Evolutionary conservation across 2,329 filamentous ascomycete genomes (phyloP).

Genomic region (Dryadomyces quercivorus): DNA sequence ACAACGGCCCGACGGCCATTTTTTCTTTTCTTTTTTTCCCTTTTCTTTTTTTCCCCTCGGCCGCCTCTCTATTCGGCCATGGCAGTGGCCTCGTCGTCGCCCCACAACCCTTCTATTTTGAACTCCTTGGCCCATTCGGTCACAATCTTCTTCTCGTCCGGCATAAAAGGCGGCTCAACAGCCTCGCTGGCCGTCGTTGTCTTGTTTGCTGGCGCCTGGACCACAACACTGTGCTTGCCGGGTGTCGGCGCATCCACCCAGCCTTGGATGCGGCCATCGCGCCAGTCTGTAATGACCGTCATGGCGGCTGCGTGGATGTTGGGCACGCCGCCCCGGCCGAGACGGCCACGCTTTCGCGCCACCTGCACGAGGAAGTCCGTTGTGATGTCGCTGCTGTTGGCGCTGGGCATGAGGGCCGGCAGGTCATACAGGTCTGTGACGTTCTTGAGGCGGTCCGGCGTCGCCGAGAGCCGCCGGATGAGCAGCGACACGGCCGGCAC

Average conservation of each 20-base stretch:
- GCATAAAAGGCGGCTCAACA: slow-evolving; percentile 27
- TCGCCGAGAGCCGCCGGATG: slow-evolving; percentile 65
- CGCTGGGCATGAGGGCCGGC: slow-evolving; percentile 58
- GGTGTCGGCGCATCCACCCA: slow-evolving; percentile 64
- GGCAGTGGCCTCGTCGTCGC: slow-evolving; percentile 41
- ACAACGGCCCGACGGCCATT: not conserved
- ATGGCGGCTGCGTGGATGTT: slow-evolving; percentile 82
- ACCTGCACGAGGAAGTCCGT: slow-evolving; percentile 93
- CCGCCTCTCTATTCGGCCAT: slow-evolving; percentile 34
- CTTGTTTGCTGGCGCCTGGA: too few species aligned
- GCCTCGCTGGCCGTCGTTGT: too few species aligned
- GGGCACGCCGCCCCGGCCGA: slow-evolving; percentile 81
- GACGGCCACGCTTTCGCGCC: slow-evolving; percentile 77
- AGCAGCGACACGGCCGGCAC: slow-evolving; percentile 76
- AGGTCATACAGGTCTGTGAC: slow-evolving; percentile 76
- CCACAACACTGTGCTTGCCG: slow-evolving; percentile 15
- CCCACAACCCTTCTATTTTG: slow-evolving; percentile 87
- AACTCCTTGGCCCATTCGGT: slow-evolving; percentile 91
- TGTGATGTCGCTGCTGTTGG: slow-evolving; percentile 58
- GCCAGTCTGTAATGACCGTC: slow-evolving; percentile 92
- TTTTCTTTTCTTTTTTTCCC: not conserved
- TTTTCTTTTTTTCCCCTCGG: not conserved
- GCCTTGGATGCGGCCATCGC: slow-evolving; percentile 86
- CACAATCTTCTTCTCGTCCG: slow-evolving; percentile 76
- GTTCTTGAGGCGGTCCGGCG: slow-evolving; percentile 63